Base-by-base conservation (phyloP, 129 eudicot genomes). In the Gnaphalium uliginosum region DNA sequence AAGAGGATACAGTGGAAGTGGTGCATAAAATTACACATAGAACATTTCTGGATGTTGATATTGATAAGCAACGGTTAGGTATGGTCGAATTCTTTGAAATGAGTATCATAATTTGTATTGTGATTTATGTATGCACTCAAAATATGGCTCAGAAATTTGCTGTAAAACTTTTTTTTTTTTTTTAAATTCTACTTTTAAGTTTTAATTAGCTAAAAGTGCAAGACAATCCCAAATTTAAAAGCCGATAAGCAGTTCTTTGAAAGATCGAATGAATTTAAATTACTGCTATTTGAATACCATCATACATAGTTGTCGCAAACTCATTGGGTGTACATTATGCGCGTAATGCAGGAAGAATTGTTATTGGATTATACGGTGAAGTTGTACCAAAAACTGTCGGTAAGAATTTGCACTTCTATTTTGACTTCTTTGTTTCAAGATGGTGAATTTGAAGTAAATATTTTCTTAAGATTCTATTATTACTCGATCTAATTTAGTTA, bases 31-130 rank as follows among this genome's bases (percentile, higher is more conserved):
- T 88, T 74, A 94, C 98, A 53, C 90, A 90, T 65, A 83, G 97
- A 65, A 88, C 85, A 60, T 90, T 81, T 83, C 82, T 94, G 72
- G 98, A 94, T 79, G 93, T 90, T 84, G 96, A 94, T 83, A 87
- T 94, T 43, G 98, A 94, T 82, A 90, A 90, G 75, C 98, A 90
- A 68, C 93, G 91, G 23, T 70, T 86, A 82, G 98, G 98, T 94
- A 87, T 83, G 85, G 32, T 75, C 48, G 15, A 13, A 46, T 85
- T 72, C 17, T 37, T 59, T 73, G 41, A 56, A 54, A 14, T 68
- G 23, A 67, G 26, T 37, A 43, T 22, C 21, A n/a, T 72, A 18
- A 23, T 62, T 78, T 23, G 19, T 14, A 21, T 25, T 48, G 3
- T 60, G 23, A 39, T 39, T 32, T 0, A 59, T 37, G 46, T 58